Base-by-base conservation (phyloP, 164 flowering plant species). In the Liquidambar formosana region DNA sequence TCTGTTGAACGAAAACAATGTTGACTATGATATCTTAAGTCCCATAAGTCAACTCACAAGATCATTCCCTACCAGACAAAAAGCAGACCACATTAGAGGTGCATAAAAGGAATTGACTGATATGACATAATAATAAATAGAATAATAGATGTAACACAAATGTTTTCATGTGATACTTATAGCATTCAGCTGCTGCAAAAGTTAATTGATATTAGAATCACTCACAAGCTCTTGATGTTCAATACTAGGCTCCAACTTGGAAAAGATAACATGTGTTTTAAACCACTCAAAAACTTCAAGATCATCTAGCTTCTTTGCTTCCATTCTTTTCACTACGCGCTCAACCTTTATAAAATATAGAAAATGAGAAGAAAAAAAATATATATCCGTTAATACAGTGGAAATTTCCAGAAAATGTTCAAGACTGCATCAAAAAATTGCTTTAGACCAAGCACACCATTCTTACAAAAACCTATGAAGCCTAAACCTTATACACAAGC, bases 141-240 rank as follows among this genome's bases (percentile, higher is more conserved):
- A n/a, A n/a, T n/a, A n/a, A n/a, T n/a, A 52, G 14, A 62, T 9
- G 26, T 44, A 6, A 58, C 6, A 14, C 45, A 43, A n/a, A 66
- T 57, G 18, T 10, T 21, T 51, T 16, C 10, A 5, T 9, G 15
- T 28, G 10, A 13, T 5, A 18, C 58, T 23, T 8, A 10, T 10
- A n/a, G 23, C n/a, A 22, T 54, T 10, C 60, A 23, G 63, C 21
- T 28, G 18, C n/a, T 18, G 22, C 26, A 65, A 21, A 69, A 62
- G 58, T 10, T 22, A 66, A 59, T 4, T 48, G 2, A 61, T 27
- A 38, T 54, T 58, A 4, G 16, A 59, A 62, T n/a, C 14, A 79
- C 99, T 82, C 73, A 95, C 99, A 78, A 95, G 90, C 69, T 93
- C 98, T 48, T 89, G 79, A 73, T 95, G 97, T 65, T 67, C 86